Evolutionary conservation across 129 eudicot species (phyloP), one percentile per base, ranked within the genome.

Genomic region (Centaurea solstitialis): DNA sequence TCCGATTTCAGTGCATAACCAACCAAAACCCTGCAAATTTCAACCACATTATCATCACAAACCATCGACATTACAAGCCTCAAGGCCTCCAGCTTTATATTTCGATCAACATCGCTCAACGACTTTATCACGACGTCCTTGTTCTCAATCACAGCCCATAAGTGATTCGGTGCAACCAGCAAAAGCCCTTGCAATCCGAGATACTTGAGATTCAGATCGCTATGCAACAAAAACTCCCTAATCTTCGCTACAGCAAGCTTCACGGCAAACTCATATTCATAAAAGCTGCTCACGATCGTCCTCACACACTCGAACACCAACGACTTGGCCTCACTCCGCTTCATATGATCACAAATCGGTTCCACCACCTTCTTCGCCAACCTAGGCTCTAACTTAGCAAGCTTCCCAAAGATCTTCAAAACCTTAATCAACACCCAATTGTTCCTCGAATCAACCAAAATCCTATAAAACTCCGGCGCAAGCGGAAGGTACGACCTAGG

Each of bases 361-460:
- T 90, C 97, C 73, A 92, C 94, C 50, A 94, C 84, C 84, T 86
- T 90, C 83, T 87, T 92, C 4, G 84, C 93, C 76, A 94, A 80
- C 89, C 97, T 89, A 40, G 94, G 97, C 86, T 94, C 99, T 38
- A 94, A 66, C 15, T 83, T 85, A 6, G 90, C 96, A 87, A 94
- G 85, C 71, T 84, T 91, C 0, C 90, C 89, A 38, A 94, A 94
- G 24, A 94, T 88, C 84, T 94, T 94, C 80, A 94, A 76, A 70
- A 94, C 94, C 90, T 94, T 94, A 35, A 94, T 94, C 85, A 92
- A 72, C 38, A 94, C 91, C 99, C 99, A 92, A 80, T 92, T 94
- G 79, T 92, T 92, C 84, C 88, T 89, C 3, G 90, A 90, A 61
- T 92, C 99, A 53, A 89, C 90, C 81, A 94, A 90, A 81, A 94